Evolutionary conservation across 2,329 filamentous ascomycete genomes (phyloP).

Genomic region (Cytospora piceicola): DNA sequence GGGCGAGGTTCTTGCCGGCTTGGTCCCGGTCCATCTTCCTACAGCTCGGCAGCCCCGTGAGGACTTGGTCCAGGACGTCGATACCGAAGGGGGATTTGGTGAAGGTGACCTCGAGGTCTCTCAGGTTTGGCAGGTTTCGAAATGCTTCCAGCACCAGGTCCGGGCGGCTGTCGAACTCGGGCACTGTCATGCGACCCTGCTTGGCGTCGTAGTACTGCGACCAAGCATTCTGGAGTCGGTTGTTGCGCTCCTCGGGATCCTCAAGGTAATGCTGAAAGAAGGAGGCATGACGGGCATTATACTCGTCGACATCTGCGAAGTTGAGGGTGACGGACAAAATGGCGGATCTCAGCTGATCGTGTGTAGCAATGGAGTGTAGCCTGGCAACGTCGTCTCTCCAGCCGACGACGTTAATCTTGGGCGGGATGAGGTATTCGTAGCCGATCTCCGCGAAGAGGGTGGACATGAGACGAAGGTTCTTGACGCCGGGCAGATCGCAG

Average conservation of each 20-base stretch:
- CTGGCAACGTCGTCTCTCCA: constrained; percentile 52
- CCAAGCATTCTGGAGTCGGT: constrained; percentile 43
- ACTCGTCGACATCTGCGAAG: constrained; percentile 48
- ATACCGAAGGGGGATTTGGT: constrained; percentile 46
- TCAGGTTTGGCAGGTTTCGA: constrained; percentile 45
- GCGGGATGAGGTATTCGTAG: constrained; percentile 47
- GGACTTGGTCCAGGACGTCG: constrained; percentile 43
- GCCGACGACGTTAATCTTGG: constrained; percentile 47
- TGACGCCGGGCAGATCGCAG: constrained; percentile 45
- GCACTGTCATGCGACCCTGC: constrained; percentile 39
- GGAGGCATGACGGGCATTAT: constrained; percentile 43
- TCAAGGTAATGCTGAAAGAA: constrained; percentile 44
- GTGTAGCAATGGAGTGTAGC: constrained; percentile 48
- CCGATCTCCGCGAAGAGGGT: constrained; percentile 46
- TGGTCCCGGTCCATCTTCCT: constrained; percentile 44
- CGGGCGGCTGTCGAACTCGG: constrained; percentile 43
- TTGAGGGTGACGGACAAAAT: constrained; percentile 52
- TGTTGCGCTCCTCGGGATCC: constrained; percentile 43
- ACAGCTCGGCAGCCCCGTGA: constrained; percentile 43
- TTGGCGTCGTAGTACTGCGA: constrained; percentile 44
- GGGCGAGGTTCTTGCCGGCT: constrained; percentile 46
- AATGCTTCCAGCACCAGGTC: constrained; percentile 45
- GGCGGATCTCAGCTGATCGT: constrained; percentile 46
- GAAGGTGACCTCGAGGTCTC: constrained; percentile 47
- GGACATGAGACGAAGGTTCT: constrained; percentile 46